A percentile compares a stretch with the other conserved stretches of the same genome.
Conservation (phyloP, 257 asterid species). For the Haberlea rhodopensis region DNA sequence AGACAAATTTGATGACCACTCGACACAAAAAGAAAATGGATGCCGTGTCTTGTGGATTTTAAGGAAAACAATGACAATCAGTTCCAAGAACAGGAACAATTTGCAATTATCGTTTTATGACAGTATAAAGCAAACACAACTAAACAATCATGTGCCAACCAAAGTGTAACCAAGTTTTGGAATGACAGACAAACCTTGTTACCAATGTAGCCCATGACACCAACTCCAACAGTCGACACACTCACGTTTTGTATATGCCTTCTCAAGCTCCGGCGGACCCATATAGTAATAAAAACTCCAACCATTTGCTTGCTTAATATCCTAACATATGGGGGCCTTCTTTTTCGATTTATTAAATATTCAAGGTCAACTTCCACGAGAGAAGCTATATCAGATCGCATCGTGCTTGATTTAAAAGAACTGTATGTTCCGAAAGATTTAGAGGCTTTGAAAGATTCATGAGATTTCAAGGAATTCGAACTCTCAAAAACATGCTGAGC, state of each 20-base stretch:
- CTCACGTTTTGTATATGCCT: constrained; percentile 74
- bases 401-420: constrained; percentile 51
- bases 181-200: constrained; percentile 70
- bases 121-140: background rate
- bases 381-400: constrained; percentile 40
- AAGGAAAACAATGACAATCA: background rate
- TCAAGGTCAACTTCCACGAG: constrained; percentile 71
- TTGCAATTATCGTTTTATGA: background rate
- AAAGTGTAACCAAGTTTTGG: constrained; percentile 22
- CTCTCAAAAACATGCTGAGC: constrained; percentile 54
- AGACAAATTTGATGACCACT: background rate
- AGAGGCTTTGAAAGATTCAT: constrained; percentile 49
- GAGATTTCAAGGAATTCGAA: constrained; percentile 47
- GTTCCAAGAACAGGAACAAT: background rate
- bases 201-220: constrained; percentile 95
- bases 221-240: constrained; percentile 92
- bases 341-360: constrained; percentile 63
- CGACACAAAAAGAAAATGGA: background rate
- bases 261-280: constrained; percentile 89
- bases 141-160: background rate
- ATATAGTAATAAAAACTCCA: constrained; percentile 76
- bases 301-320: constrained; percentile 97
- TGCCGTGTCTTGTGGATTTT: background rate
- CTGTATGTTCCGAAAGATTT: constrained; percentile 49
- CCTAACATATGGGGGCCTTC: constrained; percentile 77